These are phyloP conservation scores for Syzygium grande DNA, from an alignment of 345 rosid species.

Conservation along the genomic window DNA sequence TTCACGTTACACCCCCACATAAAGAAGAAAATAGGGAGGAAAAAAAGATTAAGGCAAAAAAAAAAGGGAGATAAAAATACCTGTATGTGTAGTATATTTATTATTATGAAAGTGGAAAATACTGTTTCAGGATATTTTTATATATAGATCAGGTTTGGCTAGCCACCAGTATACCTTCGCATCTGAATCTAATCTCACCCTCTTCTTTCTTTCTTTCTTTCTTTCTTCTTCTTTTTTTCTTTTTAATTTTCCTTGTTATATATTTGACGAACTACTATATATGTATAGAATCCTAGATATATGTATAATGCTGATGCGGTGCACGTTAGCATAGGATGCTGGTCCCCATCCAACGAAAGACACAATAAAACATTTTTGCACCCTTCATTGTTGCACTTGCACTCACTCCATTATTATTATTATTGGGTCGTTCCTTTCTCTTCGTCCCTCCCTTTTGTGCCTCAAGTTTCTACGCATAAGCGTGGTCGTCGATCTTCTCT, in stretches of 20 bases:
- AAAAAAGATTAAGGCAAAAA: background rate
- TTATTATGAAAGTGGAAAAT: constrained; percentile 24
- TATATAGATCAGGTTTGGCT: constrained; percentile 45
- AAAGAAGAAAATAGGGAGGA: constrained; percentile 2
- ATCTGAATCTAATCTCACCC: constrained; percentile 24
- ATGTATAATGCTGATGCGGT: constrained; percentile 40
- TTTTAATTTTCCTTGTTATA: background rate
- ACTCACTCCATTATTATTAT: constrained; percentile 1
- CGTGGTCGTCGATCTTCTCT: constrained; percentile 14
- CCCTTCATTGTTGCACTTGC: constrained; percentile 19
- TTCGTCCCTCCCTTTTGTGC: background rate
- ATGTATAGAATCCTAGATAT: background rate
- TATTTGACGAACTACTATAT: background rate
- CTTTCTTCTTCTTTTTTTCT: constrained; percentile 9
- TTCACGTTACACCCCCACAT: constrained; percentile 14
- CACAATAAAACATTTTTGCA: constrained; percentile 5
- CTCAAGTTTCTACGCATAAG: background rate
- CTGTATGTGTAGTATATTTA: background rate
- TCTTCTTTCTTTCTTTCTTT: background rate
- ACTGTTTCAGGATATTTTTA: constrained; percentile 21
- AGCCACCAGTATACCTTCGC: constrained; percentile 40
- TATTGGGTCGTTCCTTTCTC: constrained; percentile 5
- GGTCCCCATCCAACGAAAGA: constrained; percentile 5
- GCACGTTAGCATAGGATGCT: constrained; percentile 77
- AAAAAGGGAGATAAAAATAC: constrained; percentile 2